Evolutionary conservation across 768 basidiomycete species (phyloP).

Genomic region (Rhizopogon roseolus): DNA sequence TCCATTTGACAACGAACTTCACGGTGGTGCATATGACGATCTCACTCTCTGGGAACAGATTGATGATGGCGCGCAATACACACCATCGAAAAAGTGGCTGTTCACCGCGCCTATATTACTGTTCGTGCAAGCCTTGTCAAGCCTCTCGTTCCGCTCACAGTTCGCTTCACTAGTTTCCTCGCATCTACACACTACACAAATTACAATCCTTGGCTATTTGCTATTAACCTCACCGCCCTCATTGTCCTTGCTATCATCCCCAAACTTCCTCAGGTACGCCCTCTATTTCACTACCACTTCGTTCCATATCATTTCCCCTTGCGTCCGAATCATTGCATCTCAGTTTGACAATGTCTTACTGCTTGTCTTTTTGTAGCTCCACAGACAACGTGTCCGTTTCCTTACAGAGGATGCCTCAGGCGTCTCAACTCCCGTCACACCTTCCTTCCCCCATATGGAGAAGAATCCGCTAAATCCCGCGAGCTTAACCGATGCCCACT

Average conservation of each 20-base stretch:
- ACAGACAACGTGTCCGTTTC: conserved; percentile 79
- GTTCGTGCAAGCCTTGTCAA: conserved; percentile 43
- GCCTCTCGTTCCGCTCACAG: not conserved
- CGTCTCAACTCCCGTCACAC: conserved; percentile 59
- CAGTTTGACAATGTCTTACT: not conserved
- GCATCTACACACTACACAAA: conserved; percentile 97
- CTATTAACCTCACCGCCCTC: conserved; percentile 80
- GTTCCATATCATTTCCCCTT: conserved; percentile 10
- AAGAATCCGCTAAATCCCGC: conserved; percentile 23
- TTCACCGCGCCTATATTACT: conserved; percentile 83
- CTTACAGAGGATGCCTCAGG: conserved; percentile 63
- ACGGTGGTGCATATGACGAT: conserved; percentile 94
- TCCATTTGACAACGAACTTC: conserved; percentile 84
- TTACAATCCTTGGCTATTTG: conserved; percentile 92
- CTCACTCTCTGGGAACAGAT: conserved; percentile 99
- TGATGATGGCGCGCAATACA: conserved; percentile 97
- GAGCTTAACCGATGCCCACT: conserved; percentile 45
- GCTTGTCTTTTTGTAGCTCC: conserved; percentile 44
- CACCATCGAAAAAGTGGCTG: conserved; percentile 97
- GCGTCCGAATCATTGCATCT: conserved; percentile 1
- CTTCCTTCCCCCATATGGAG: conserved; percentile 53
- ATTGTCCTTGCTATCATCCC: conserved; percentile 81
- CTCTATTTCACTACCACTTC: not conserved
- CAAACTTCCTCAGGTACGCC: conserved; percentile 86
- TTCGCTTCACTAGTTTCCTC: conserved; percentile 62